phyloP scores from a whole-genome alignment of 768 basidiomycete species.

The Agaricus blazei region DNA sequence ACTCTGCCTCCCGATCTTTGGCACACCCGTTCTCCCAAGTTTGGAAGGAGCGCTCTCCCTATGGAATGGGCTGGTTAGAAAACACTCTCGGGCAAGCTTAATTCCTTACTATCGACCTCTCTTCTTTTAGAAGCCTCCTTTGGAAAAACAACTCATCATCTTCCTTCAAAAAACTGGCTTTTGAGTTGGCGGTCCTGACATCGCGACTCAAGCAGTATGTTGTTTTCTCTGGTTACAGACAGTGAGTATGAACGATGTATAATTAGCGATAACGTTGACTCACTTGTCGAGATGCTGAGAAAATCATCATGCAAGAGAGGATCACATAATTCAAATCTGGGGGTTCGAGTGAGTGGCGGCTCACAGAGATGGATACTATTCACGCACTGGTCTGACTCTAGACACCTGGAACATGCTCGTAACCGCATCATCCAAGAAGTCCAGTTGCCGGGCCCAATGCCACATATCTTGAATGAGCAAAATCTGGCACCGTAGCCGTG shows the following conservation, averaged over 20 bases:
- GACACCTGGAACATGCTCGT: background rate
- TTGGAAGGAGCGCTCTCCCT: background rate
- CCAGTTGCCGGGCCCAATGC: background rate
- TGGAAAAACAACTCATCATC: background rate
- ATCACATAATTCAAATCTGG: background rate
- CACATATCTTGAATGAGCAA: background rate
- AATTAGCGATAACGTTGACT: background rate
- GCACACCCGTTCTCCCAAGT: background rate
- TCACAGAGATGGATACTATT: background rate
- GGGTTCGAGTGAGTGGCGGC: background rate
- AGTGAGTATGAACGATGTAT: background rate
- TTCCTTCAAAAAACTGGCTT: background rate
- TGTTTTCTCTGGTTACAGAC: background rate
- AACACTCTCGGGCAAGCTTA: background rate
- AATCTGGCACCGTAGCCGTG: background rate
- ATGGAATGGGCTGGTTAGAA: too few species aligned
- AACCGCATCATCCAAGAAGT: slow-evolving; percentile 1
- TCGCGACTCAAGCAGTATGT: background rate
- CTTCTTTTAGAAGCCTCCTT: background rate
- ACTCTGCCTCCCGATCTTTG: background rate
- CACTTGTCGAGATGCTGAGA: background rate
- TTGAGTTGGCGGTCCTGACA: background rate
- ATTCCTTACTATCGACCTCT: background rate
- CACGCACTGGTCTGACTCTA: background rate
- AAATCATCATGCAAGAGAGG: background rate